These are phyloP conservation scores for Furcasterigmium furcatum DNA, from an alignment of 2,329 filamentous ascomycete genomes.

Conservation along the genomic window DNA sequence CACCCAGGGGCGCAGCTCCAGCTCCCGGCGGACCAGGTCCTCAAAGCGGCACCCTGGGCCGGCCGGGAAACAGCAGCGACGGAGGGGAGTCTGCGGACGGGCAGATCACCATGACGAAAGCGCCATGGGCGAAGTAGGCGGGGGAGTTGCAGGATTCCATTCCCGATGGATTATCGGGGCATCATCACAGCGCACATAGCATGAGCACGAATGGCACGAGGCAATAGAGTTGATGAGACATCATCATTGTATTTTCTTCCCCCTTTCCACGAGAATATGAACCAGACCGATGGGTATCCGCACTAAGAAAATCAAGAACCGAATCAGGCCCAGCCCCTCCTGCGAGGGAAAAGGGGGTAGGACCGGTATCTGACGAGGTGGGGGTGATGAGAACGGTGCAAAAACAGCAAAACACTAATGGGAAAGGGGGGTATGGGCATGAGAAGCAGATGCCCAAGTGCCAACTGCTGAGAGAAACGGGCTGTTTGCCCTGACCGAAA, in stretches of 20 bases:
- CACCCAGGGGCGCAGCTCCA: neutral
- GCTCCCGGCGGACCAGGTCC: conserved; percentile 1
- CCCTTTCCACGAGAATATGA: neutral
- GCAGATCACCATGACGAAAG: conserved; percentile 39
- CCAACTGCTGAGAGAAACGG: no score
- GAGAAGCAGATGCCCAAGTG: no score
- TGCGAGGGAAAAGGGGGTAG: no score
- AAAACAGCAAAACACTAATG: neutral
- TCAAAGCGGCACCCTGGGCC: neutral
- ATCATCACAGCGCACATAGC: no score
- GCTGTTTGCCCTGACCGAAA: no score
- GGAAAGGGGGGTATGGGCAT: neutral
- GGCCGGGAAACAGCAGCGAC: neutral
- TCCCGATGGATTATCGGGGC: no score
- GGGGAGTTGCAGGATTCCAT: no score
- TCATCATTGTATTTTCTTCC: neutral
- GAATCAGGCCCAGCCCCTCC: neutral
- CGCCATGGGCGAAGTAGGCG: conserved; percentile 40
- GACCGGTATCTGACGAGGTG: neutral
- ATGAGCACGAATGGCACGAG: conserved; percentile 4
- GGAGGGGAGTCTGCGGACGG: conserved; percentile 26
- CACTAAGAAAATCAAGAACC: neutral
- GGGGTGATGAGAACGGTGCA: neutral
- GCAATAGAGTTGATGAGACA: neutral
- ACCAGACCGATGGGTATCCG: neutral